Percentiles rank a stretch among this genome's conserved stretches.
Conservation (phyloP, 495 filamentous ascomycete genomes). For the Apiosordaria backusii region DNA sequence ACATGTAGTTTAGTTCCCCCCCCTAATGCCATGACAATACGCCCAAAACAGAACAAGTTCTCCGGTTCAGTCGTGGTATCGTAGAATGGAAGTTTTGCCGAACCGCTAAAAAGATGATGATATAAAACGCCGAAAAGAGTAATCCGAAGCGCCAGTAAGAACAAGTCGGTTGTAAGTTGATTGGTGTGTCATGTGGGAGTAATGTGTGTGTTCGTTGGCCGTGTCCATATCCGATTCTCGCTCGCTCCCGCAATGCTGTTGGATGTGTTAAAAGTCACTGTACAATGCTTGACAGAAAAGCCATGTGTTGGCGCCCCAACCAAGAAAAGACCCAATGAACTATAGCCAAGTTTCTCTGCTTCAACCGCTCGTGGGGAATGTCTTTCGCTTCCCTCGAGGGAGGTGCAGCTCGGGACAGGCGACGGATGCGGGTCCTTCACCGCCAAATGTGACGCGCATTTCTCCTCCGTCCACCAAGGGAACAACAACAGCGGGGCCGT, state of each 20-base stretch:
- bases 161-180: no score
- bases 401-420: constrained; percentile 2
- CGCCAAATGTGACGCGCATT: constrained; percentile 14
- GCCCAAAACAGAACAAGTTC: not conserved
- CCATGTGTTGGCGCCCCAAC: not conserved
- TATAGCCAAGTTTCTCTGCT: not conserved
- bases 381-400: constrained; percentile 9
- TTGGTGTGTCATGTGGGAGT: not conserved
- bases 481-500: constrained; percentile 2
- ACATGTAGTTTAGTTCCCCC: not conserved
- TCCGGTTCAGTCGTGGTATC: not conserved
- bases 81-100: not conserved
- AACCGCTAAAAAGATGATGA: not conserved
- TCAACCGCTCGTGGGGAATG: constrained; percentile 11
- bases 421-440: not conserved
- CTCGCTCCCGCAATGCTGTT: not conserved
- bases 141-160: not conserved
- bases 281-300: not conserved
- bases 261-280: not conserved
- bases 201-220: not conserved
- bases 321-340: not conserved
- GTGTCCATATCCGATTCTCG: not conserved
- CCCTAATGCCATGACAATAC: not conserved
- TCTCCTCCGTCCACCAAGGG: constrained; percentile 2
- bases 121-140: not conserved